Evolutionary conservation across 805 yeast species (phyloP), one percentile per base, ranked within the genome.

Genomic region (Hanseniaspora guilliermondii): DNA sequence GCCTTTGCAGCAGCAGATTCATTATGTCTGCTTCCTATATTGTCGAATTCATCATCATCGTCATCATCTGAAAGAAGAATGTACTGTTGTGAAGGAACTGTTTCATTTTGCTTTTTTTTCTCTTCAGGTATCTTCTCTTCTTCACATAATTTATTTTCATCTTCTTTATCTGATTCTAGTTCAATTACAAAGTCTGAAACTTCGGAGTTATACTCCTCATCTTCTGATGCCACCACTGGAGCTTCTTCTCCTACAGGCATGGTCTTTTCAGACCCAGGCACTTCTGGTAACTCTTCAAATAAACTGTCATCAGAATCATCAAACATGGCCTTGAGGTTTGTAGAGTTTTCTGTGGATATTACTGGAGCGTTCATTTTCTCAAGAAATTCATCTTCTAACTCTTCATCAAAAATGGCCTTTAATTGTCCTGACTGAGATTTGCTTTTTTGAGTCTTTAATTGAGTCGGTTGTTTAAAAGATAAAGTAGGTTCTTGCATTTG

Each of bases 111-210:
- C 8, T 21, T 22, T 22, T n/a, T 9, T 9, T 39, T 7, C 24
- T 39, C 42, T 21, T 22, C 17, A 16, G 16, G 11, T 39, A 14
- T 17, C 2, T 11, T n/a, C 16, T 39, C 42, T 22, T 6, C 27
- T 2, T 39, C 42, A 39, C 42, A 14, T 4, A 39, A 27, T 4
- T 22, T 39, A 5, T 4, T 25, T 9, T 22, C 42, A 22, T 22
- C 33, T 30, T 30, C 36, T 33, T 42, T 35, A 11, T 33, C 37
- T 22, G 54, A 40, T n/a, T 42, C 22, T 21, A 50, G 6, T 24
- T 50, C 54, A 50, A 50, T 42, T 36, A 35, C 54, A 36, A 27
- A 50, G 25, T 50, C 54, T 12, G 54, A 50, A 6, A 50, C 38
- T 42, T 50, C 54, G 12, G 54, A 50, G 16, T 42, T 19, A 17